Evolutionary conservation across 2,329 filamentous ascomycete species (phyloP).

Genomic region (Xylaria sp.): DNA sequence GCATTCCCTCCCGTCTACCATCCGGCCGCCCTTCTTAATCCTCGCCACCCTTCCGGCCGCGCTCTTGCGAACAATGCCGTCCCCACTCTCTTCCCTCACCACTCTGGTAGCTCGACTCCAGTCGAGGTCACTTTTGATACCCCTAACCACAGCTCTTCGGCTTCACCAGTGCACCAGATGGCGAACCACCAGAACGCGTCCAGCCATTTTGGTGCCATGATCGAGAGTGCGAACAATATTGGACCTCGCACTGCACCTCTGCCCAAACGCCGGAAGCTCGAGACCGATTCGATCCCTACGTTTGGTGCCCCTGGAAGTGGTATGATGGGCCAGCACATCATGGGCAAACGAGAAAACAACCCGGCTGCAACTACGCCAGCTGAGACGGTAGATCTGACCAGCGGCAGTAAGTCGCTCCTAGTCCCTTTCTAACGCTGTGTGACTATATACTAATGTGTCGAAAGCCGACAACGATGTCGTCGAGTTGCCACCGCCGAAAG

Average conservation of each 20-base stretch:
- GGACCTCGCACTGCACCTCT: conserved; percentile 57
- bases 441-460: conserved; percentile 22
- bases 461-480: conserved; percentile 50
- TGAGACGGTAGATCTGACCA: conserved; percentile 55
- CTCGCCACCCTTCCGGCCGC: conserved; percentile 31
- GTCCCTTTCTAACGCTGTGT: not conserved
- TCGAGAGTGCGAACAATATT: conserved; percentile 73
- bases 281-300: conserved; percentile 37
- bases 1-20: conserved; percentile 35
- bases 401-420: conserved; percentile 38
- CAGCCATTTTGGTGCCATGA: conserved; percentile 53
- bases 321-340: conserved; percentile 61
- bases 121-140: conserved; percentile 39
- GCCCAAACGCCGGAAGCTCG: conserved; percentile 60
- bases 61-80: conserved; percentile 11
- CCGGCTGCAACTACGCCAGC: conserved; percentile 25
- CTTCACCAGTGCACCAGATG: conserved; percentile 12
- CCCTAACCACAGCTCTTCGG: conserved; percentile 23
- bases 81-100: conserved; percentile 25
- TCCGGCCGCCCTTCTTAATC: conserved; percentile 39
- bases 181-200: not conserved
- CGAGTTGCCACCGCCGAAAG: conserved; percentile 53
- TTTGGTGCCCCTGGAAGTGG: conserved; percentile 48
- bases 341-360: conserved; percentile 48
- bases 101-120: conserved; percentile 32